These are phyloP conservation scores for Camellia japonica DNA, from an alignment of 148 eudicot species.

Conservation along the genomic window DNA sequence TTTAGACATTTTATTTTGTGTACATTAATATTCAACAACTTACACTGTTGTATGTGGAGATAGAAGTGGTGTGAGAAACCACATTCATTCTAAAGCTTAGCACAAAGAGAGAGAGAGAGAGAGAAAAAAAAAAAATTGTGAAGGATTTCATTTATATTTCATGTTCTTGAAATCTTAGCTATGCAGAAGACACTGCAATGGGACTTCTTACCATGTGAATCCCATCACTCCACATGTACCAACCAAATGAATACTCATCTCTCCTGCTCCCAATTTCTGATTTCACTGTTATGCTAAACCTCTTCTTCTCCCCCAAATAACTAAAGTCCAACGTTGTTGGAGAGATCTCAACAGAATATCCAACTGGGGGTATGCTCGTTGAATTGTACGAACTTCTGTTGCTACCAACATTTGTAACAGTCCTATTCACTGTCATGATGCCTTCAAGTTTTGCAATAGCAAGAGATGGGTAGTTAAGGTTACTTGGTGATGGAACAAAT, in stretches of 20 bases:
- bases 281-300: conserved; percentile 7
- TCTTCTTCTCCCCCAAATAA: conserved; percentile 17
- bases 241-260: conserved; percentile 7
- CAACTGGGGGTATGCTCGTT: neutral
- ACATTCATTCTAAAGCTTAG: no score
- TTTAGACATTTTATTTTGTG: no score
- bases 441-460: conserved; percentile 1
- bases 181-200: conserved; percentile 9
- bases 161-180: no score
- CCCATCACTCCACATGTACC: conserved; percentile 17
- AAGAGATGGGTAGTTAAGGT: conserved; percentile 25
- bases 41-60: no score
- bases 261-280: neutral
- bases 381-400: neutral
- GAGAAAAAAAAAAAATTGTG: no score
- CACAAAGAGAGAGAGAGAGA: no score
- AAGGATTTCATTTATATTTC: no score
- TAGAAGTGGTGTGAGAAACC: no score
- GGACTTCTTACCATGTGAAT: conserved; percentile 15
- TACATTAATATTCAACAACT: no score
- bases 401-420: conserved; percentile 14
- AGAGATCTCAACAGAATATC: conserved; percentile 7
- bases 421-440: neutral
- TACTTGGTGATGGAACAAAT: conserved; percentile 12
- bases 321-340: neutral